These are phyloP conservation scores for Furcasterigmium sp. DNA, from an alignment of 2,329 filamentous ascomycete genomes.

Conservation along the genomic window DNA sequence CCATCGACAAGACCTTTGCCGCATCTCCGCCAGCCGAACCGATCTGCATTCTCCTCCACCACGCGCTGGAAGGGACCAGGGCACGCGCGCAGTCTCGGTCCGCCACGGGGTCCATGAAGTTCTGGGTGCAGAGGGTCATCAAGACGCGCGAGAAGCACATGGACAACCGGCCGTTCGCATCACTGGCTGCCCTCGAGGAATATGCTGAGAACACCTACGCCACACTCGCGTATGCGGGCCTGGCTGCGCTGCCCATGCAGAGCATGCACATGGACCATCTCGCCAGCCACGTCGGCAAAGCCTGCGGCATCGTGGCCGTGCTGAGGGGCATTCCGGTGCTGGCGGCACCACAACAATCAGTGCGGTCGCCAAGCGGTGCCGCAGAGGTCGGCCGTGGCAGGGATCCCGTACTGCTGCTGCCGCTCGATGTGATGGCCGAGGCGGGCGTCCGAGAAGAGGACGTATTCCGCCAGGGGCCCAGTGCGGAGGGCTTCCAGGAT, in stretches of 20 bases:
- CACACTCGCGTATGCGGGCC: slow-evolving; percentile 80
- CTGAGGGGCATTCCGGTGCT: slow-evolving; percentile 83
- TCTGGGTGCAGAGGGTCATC: slow-evolving; percentile 74
- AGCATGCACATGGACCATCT: slow-evolving; percentile 88
- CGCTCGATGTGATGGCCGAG: slow-evolving; percentile 85
- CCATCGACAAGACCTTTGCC: slow-evolving; percentile 70
- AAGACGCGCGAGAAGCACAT: slow-evolving; percentile 77
- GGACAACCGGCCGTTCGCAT: slow-evolving; percentile 75
- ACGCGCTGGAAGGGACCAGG: slow-evolving; percentile 61
- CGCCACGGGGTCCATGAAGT: slow-evolving; percentile 51
- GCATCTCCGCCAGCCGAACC: slow-evolving; percentile 83
- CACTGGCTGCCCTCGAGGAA: slow-evolving; percentile 67
- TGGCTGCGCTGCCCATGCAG: slow-evolving; percentile 72
- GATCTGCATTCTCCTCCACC: slow-evolving; percentile 76
- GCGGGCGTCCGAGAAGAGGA: slow-evolving; percentile 80
- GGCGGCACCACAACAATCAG: slow-evolving; percentile 64
- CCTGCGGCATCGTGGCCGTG: slow-evolving; percentile 79
- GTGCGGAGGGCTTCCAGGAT: slow-evolving; percentile 78
- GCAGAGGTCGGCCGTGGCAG: slow-evolving; percentile 17
- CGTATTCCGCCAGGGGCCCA: slow-evolving; percentile 72
- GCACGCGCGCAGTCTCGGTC: slow-evolving; percentile 19
- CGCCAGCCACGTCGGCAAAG: slow-evolving; percentile 92
- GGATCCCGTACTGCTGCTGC: slow-evolving; percentile 64
- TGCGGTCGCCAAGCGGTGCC: slow-evolving; percentile 34
- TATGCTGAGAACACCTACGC: slow-evolving; percentile 96